Percentiles rank a stretch among this genome's conserved stretches.
These are phyloP conservation scores for Ocimum tenuiflorum DNA, from an alignment of 257 asterid genomes.

Conservation along the genomic window DNA sequence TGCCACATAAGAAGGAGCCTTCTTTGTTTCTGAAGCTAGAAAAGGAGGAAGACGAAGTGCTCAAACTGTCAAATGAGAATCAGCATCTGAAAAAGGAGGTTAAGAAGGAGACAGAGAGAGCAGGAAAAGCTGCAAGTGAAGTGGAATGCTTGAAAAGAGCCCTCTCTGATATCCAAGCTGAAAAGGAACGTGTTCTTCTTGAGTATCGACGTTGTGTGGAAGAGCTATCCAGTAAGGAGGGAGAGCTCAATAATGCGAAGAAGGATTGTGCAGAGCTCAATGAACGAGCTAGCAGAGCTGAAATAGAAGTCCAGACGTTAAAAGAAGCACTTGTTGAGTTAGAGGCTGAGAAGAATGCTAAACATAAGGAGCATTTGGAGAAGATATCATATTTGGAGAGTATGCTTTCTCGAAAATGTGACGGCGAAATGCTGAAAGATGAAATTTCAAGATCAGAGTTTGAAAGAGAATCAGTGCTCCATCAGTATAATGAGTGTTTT, in stretches of 20 bases:
- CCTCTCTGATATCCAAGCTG: slow-evolving; percentile 45
- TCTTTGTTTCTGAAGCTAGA: too few relatives aligned
- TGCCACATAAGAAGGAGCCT: slow-evolving; percentile 32
- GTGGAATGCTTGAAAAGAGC: slow-evolving; percentile 42
- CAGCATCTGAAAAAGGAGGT: slow-evolving; percentile 45
- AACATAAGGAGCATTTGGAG: slow-evolving; percentile 47
- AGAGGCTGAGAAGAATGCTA: slow-evolving; percentile 56
- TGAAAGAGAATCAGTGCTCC: slow-evolving; percentile 43
- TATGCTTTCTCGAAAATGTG: slow-evolving; percentile 42
- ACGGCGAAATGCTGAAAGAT: slow-evolving; percentile 35
- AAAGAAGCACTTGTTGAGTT: slow-evolving; percentile 59
- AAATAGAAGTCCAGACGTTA: slow-evolving; percentile 55
- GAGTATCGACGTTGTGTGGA: slow-evolving; percentile 60
- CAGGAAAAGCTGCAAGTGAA: slow-evolving; percentile 58
- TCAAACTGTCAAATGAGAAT: slow-evolving; percentile 39
- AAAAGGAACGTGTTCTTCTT: slow-evolving; percentile 52
- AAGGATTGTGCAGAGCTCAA: slow-evolving; percentile 39
- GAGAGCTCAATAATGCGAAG: slow-evolving; percentile 46
- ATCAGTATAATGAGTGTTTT: slow-evolving; percentile 40
- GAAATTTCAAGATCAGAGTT: slow-evolving; percentile 52
- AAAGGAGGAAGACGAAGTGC: slow-evolving; percentile 31
- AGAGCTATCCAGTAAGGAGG: slow-evolving; percentile 46
- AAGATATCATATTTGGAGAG: slow-evolving; percentile 49
- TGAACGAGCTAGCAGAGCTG: slow-evolving; percentile 54
- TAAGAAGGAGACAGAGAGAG: slow-evolving; percentile 43